Conservation (phyloP, 2,329 filamentous ascomycete genomes). For the Botrytis paeoniae region DNA sequence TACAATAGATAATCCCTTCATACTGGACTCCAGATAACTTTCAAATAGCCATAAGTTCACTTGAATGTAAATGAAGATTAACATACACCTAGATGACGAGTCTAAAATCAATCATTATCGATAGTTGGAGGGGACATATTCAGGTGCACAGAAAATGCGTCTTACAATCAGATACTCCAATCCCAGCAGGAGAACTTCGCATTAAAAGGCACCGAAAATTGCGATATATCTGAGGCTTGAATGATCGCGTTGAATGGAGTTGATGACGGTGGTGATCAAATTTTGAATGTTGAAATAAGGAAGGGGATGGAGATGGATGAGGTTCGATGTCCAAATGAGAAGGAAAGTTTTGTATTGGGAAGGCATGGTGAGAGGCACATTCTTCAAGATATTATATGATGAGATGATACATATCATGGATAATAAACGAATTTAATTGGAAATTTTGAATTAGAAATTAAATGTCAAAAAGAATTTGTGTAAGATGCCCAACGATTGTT, state of each 20-base stretch:
- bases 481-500: background rate
- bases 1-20: fast-evolving
- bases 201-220: background rate
- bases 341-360: background rate
- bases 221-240: background rate
- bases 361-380: background rate
- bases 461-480: background rate
- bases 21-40: no score
- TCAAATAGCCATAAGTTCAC: background rate
- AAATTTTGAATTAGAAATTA: background rate
- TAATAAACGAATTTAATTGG: no score
- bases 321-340: no score
- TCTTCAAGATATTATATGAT: background rate
- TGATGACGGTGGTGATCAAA: no score
- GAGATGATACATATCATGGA: no score
- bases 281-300: no score
- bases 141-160: no score
- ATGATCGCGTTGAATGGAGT: no score
- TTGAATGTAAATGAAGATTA: background rate
- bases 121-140: fast-evolving
- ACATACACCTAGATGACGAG: background rate
- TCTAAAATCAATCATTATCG: background rate
- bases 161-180: no score
- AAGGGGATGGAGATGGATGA: no score
- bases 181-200: background rate